phyloP scores from a whole-genome alignment of 441 rosid species.

The Bocquillonia castaneifolia region DNA sequence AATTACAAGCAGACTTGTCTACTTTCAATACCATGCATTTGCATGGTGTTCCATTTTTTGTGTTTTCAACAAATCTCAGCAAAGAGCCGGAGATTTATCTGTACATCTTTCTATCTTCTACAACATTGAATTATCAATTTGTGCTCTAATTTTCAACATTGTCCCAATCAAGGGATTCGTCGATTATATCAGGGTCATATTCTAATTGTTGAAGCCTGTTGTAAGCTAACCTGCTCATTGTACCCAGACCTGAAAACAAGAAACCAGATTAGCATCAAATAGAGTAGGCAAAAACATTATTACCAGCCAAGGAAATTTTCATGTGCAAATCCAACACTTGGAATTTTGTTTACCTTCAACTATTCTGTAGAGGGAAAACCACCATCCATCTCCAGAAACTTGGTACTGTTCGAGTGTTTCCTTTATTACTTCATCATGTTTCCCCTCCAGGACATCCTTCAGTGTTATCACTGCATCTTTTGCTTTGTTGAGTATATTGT shows the following conservation, averaged over 20 bases:
- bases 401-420: constrained; percentile 46
- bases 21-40: neutral
- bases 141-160: constrained; percentile 26
- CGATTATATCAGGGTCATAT: constrained; percentile 21
- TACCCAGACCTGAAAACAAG: constrained; percentile 45
- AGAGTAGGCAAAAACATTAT: neutral
- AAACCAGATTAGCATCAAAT: constrained; percentile 11
- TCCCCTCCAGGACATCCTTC: constrained; percentile 76
- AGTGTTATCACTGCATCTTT: constrained; percentile 73
- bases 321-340: too few relatives aligned
- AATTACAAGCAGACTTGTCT: neutral
- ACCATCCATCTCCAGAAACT: constrained; percentile 70
- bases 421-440: constrained; percentile 60
- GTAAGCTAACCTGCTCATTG: constrained; percentile 51
- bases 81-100: neutral
- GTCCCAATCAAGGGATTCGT: constrained; percentile 38
- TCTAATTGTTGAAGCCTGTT: constrained; percentile 37
- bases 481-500: constrained; percentile 64
- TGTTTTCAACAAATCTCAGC: neutral
- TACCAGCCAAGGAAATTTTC: too few relatives aligned
- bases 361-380: constrained; percentile 82
- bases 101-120: neutral
- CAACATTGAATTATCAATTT: neutral
- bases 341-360: constrained; percentile 60
- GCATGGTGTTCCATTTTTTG: neutral